Evolutionary conservation across 257 asterid genomes (phyloP), one percentile per base, ranked within the genome.

Genomic region (Salvia miltiorrhiza): DNA sequence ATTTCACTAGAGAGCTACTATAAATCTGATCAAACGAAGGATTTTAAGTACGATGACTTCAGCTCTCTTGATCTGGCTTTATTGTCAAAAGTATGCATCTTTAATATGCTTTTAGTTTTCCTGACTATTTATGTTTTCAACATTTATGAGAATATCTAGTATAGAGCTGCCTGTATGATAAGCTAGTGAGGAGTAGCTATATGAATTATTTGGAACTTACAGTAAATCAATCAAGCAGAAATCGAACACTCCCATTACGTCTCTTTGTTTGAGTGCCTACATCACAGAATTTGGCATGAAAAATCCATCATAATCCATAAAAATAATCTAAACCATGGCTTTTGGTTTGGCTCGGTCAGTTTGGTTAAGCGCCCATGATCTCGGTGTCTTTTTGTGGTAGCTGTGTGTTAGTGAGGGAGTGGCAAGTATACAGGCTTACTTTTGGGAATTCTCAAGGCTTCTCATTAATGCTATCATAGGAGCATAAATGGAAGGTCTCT

Each of bases 1-100:
- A 86, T 94, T 78, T 94, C 97, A 74, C 96, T 94, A 50, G 99
- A 94, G 80, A 89, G 96, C 86, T 94, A 94, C 87, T 94, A 83
- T 73, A 90, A 78, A 82, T 75, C 96, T 58, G 96, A 87, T 73
- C 96, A 93, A 69, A 86, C 76, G 73, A 94, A 91, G 86, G 95
- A 89, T 83, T 82, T 86, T 54, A 94, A 94, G 85, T 87, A 88
- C 73, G 99, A 94, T 77, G 96, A 94, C 82, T 94, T 89, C 87
- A 71, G 91, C 82, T 86, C 96, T 71, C 93, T 94, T 82, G 99
- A 93, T 87, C 90, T 89, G 75, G 82, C 89, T 81, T 85, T 94
- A 75, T 82, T 94, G 63, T 94, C 97, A 48, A 89, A 92, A 88
- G 99, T 94, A 84, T 69, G 80, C 67, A 45, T 50, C 68, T 74